phyloP scores from a whole-genome alignment of 2,329 filamentous ascomycete species.

The Sclerotiophoma versabilis region DNA sequence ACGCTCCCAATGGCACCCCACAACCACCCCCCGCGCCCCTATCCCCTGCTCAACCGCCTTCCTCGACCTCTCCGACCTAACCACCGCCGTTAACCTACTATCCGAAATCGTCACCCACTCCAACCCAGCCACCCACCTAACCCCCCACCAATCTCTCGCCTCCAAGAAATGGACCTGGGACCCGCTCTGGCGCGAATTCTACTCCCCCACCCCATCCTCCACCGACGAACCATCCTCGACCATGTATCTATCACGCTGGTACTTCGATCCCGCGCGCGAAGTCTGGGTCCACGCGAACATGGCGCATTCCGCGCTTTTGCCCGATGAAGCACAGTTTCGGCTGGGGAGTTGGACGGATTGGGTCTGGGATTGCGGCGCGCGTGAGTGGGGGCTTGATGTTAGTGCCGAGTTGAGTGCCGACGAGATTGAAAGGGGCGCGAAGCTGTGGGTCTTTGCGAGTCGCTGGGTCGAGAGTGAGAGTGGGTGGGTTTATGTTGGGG shows the following conservation, averaged over 20 bases:
- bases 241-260: slow-evolving; percentile 7
- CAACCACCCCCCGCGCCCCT: background rate
- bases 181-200: slow-evolving; percentile 14
- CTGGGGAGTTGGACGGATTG: slow-evolving; percentile 11
- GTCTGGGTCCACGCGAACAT: slow-evolving; percentile 11
- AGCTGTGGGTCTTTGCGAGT: slow-evolving; percentile 10
- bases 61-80: slow-evolving; percentile 11
- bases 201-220: background rate
- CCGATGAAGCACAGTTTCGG: slow-evolving; percentile 10
- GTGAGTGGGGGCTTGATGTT: slow-evolving; percentile 15
- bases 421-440: background rate
- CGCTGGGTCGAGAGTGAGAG: slow-evolving; percentile 9
- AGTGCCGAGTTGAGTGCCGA: slow-evolving; percentile 6
- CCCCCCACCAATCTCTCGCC: background rate
- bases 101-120: slow-evolving; percentile 4
- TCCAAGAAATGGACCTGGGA: slow-evolving; percentile 6
- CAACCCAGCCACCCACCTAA: background rate
- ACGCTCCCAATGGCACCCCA: slow-evolving; percentile 2
- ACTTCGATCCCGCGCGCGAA: slow-evolving; percentile 2
- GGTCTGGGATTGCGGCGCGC: slow-evolving; percentile 5
- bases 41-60: slow-evolving; percentile 11
- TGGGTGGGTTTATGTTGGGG: slow-evolving; percentile 11
- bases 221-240: background rate
- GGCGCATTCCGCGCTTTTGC: slow-evolving; percentile 5
- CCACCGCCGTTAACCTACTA: slow-evolving; percentile 2